These are phyloP conservation scores for Zasmidium cellare DNA, from an alignment of 2,329 filamentous ascomycete species.

Conservation along the genomic window DNA sequence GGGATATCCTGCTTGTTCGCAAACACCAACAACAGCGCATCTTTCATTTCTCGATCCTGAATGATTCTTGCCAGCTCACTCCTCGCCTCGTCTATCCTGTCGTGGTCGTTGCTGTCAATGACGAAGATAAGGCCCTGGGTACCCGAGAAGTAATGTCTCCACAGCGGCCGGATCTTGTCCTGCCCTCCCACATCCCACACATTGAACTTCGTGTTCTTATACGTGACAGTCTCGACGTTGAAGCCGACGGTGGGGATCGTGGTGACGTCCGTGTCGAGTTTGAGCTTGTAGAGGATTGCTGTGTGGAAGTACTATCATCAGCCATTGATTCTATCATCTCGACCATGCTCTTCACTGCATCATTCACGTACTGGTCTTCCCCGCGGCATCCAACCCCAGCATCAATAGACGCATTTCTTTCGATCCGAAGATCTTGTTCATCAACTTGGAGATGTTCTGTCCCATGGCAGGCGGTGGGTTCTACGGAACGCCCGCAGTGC, in stretches of 20 bases:
- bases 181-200: constrained; percentile 99
- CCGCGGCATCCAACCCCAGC: constrained; percentile 94
- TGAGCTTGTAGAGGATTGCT: constrained; percentile 98
- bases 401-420: constrained; percentile 99
- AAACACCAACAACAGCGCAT: constrained; percentile 94
- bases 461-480: constrained; percentile 66
- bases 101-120: constrained; percentile 97
- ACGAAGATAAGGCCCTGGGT: constrained; percentile 99
- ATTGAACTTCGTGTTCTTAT: constrained; percentile 99
- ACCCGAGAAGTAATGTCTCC: constrained; percentile 98
- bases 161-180: constrained; percentile 99
- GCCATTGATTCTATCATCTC: neutral
- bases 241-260: constrained; percentile 99
- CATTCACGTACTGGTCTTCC: constrained; percentile 74
- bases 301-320: constrained; percentile 6
- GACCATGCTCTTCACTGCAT: neutral
- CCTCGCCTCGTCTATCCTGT: constrained; percentile 94
- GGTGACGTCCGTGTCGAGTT: constrained; percentile 98
- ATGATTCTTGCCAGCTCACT: constrained; percentile 98
- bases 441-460: constrained; percentile 85
- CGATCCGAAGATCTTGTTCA: constrained; percentile 98
- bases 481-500: constrained; percentile 1
- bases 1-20: constrained; percentile 99
- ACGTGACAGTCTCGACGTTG: constrained; percentile 99
- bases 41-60: constrained; percentile 97